Percentiles rank a stretch among this genome's conserved stretches.
These are phyloP conservation scores for Debaryomyces singareniensis DNA, from an alignment of 1,139 yeast species.

Conservation along the genomic window DNA sequence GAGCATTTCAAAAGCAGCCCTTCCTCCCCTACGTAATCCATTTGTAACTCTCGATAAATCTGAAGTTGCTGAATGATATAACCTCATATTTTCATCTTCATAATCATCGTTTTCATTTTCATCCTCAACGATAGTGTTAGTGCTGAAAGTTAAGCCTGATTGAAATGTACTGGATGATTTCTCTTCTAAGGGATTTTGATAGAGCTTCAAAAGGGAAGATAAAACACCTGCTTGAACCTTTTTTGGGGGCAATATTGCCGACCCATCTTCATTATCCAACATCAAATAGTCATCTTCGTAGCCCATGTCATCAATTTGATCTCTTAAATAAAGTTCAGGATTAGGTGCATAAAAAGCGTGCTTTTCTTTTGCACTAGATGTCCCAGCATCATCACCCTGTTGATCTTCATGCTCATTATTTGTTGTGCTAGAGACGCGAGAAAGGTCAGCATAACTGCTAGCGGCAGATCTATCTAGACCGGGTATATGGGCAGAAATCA, in stretches of 20 bases:
- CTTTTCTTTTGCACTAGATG: slow-evolving; percentile 6
- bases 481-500: slow-evolving; percentile 33
- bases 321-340: slow-evolving; percentile 35
- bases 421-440: background rate
- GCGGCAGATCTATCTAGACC: slow-evolving; percentile 7
- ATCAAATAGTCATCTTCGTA: slow-evolving; percentile 29
- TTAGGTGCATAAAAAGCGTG: slow-evolving; percentile 36
- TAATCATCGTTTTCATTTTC: slow-evolving; percentile 7
- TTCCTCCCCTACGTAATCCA: slow-evolving; percentile 20
- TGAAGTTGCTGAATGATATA: slow-evolving; percentile 10
- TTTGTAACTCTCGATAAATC: slow-evolving; percentile 22
- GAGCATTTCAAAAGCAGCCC: slow-evolving; percentile 10
- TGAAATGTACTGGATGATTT: slow-evolving; percentile 21
- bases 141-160: slow-evolving; percentile 8
- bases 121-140: slow-evolving; percentile 6
- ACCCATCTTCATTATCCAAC: slow-evolving; percentile 39
- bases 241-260: slow-evolving; percentile 59
- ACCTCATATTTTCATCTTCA: slow-evolving; percentile 1
- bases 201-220: slow-evolving; percentile 65
- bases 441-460: too few species aligned
- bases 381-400: slow-evolving; percentile 2
- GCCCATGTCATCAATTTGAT: slow-evolving; percentile 22
- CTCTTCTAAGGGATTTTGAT: slow-evolving; percentile 38
- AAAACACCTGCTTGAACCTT: slow-evolving; percentile 79
- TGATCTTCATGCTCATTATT: slow-evolving; percentile 4